A percentile compares a stretch with the other conserved stretches of the same genome.
phyloP scores from a whole-genome alignment of 345 rosid genomes.

The Arabis hirsuta region DNA sequence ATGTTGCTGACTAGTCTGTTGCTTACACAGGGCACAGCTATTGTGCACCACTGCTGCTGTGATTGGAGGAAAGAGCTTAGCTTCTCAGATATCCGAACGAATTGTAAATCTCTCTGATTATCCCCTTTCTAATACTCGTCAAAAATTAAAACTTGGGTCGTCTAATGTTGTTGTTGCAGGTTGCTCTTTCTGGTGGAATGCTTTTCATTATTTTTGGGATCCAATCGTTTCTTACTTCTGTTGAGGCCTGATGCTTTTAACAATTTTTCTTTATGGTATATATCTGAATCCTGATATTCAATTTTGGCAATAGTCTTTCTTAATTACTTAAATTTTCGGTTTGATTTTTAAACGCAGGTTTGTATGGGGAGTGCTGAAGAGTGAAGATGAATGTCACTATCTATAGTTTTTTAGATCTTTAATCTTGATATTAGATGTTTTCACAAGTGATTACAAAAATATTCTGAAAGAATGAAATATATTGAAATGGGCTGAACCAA shows the following conservation, averaged over 20 bases:
- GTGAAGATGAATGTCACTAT: slow-evolving; percentile 7
- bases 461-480: slow-evolving; percentile 11
- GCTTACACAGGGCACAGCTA: slow-evolving; percentile 71
- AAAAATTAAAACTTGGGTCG: not conserved
- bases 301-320: not conserved
- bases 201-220: slow-evolving; percentile 89
- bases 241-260: slow-evolving; percentile 37
- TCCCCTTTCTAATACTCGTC: not conserved
- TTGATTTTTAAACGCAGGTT: not conserved
- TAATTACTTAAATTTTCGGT: too few species aligned
- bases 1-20: slow-evolving; percentile 23
- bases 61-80: slow-evolving; percentile 95
- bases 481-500: not conserved
- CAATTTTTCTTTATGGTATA: slow-evolving; percentile 23
- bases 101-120: slow-evolving; percentile 44
- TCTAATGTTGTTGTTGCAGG: slow-evolving; percentile 52
- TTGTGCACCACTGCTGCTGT: slow-evolving; percentile 96
- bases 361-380: slow-evolving; percentile 18
- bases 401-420: slow-evolving; percentile 29
- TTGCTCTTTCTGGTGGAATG: slow-evolving; percentile 86
- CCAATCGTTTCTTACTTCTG: slow-evolving; percentile 80
- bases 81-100: slow-evolving; percentile 95
- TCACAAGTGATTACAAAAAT: slow-evolving; percentile 12
- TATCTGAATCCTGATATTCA: not conserved
- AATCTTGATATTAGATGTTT: slow-evolving; percentile 27